A percentile compares a stretch with the other conserved stretches of the same genome.
Evolutionary conservation across 768 basidiomycete species (phyloP).

Genomic region (Cantharellus cinnabarinus): DNA sequence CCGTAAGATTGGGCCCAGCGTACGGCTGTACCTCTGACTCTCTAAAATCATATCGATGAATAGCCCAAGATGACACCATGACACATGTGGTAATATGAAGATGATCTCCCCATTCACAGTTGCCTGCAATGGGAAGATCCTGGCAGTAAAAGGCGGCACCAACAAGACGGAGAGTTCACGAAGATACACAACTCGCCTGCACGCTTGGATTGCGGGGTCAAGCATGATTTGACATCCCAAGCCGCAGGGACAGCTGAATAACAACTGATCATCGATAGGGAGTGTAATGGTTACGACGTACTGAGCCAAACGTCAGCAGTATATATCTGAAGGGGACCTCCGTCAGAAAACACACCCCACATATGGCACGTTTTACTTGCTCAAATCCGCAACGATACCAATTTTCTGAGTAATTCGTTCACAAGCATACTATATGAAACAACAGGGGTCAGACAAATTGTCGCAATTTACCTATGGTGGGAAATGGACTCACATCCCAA

Average conservation of each 20-base stretch:
- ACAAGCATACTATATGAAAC: constrained; percentile 34
- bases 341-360: not conserved
- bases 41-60: constrained; percentile 13
- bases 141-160: constrained; percentile 27
- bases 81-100: constrained; percentile 57
- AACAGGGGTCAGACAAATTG: not conserved
- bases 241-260: constrained; percentile 46
- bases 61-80: too few species aligned
- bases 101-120: constrained; percentile 58
- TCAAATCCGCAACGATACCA: constrained; percentile 66
- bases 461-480: not conserved
- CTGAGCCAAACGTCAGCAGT: constrained; percentile 71
- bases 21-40: constrained; percentile 71
- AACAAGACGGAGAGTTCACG: constrained; percentile 28
- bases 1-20: constrained; percentile 65
- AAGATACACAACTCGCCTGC: not conserved
- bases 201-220: constrained; percentile 55
- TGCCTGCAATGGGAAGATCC: constrained; percentile 25
- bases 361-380: constrained; percentile 23
- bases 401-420: constrained; percentile 75
- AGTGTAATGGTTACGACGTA: not conserved
- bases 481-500: constrained; percentile 29
- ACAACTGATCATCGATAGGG: not conserved
- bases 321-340: constrained; percentile 23
- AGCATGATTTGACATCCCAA: constrained; percentile 85